Conservation (phyloP, 306 rosid species). For the Cicer cuneatum region DNA sequence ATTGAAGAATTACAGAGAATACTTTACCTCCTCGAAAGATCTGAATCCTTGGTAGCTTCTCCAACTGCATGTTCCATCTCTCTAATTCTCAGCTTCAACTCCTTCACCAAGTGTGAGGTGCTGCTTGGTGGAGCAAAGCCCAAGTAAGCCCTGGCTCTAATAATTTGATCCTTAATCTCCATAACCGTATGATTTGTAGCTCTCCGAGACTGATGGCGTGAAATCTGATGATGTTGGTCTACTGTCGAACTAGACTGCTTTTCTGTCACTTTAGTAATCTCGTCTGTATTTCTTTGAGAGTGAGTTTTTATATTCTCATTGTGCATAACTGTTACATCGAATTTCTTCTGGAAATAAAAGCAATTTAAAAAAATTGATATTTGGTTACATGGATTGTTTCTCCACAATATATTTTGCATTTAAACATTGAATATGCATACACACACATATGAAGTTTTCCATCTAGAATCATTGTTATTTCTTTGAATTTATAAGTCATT, state of each 20-base stretch:
- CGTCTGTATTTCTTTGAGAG: slow-evolving; percentile 44
- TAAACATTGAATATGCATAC: background rate
- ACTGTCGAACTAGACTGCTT: slow-evolving; percentile 43
- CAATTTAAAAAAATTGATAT: slow-evolving; percentile 21
- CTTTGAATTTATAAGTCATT: slow-evolving; percentile 12
- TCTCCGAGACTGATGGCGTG: slow-evolving; percentile 44
- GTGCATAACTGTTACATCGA: slow-evolving; percentile 42
- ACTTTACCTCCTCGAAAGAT: slow-evolving; percentile 74
- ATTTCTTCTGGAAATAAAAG: slow-evolving; percentile 55
- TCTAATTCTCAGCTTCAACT: slow-evolving; percentile 76
- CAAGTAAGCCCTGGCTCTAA: slow-evolving; percentile 86
- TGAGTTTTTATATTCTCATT: slow-evolving; percentile 46
- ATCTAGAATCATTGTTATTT: slow-evolving; percentile 26
- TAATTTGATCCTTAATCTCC: slow-evolving; percentile 85
- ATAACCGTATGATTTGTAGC: slow-evolving; percentile 58
- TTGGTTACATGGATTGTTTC: slow-evolving; percentile 29
- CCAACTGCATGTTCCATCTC: slow-evolving; percentile 79
- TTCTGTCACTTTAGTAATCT: slow-evolving; percentile 43
- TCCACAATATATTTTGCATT: slow-evolving; percentile 23
- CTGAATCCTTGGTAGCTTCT: slow-evolving; percentile 72
- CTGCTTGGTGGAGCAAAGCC: slow-evolving; percentile 69
- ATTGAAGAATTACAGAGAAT: slow-evolving; percentile 26
- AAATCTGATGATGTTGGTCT: slow-evolving; percentile 46
- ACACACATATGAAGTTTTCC: slow-evolving; percentile 17
- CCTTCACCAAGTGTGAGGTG: slow-evolving; percentile 75